These are phyloP conservation scores for Neofusicoccum sp. DNA, from an alignment of 2,329 filamentous ascomycete species.

Conservation along the genomic window DNA sequence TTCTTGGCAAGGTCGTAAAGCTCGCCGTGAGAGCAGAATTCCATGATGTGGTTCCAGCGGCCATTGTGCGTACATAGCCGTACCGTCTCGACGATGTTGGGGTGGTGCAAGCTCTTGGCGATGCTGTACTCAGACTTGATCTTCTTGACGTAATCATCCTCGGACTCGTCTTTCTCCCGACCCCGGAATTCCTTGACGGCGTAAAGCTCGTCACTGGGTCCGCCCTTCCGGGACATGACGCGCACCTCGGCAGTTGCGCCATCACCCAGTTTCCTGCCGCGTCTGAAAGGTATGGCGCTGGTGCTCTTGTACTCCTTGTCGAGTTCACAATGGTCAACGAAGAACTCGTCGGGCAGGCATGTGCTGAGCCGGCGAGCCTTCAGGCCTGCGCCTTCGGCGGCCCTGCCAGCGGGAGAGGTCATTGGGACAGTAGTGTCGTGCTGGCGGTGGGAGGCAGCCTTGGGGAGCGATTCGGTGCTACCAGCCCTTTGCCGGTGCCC, in stretches of 20 bases:
- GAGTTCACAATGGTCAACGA: slow-evolving; percentile 67
- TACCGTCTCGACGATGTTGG: slow-evolving; percentile 81
- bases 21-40: slow-evolving; percentile 82
- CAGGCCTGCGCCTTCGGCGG: slow-evolving; percentile 69
- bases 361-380: slow-evolving; percentile 77
- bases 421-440: slow-evolving; percentile 29
- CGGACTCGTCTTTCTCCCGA: slow-evolving; percentile 66
- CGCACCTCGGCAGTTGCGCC: slow-evolving; percentile 81
- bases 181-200: slow-evolving; percentile 86
- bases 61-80: slow-evolving; percentile 70
- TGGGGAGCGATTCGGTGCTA: slow-evolving; percentile 36
- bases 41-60: slow-evolving; percentile 90
- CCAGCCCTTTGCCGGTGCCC: slow-evolving; percentile 28
- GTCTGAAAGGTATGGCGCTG: slow-evolving; percentile 67
- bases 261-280: slow-evolving; percentile 74
- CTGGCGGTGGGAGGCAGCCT: slow-evolving; percentile 18
- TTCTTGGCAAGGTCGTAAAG: slow-evolving; percentile 71
- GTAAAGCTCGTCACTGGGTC: slow-evolving; percentile 61
- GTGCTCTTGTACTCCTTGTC: slow-evolving; percentile 65
- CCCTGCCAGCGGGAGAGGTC: slow-evolving; percentile 30
- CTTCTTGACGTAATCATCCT: slow-evolving; percentile 78
- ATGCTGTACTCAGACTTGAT: slow-evolving; percentile 90
- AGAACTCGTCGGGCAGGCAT: slow-evolving; percentile 71
- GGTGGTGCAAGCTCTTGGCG: slow-evolving; percentile 78
- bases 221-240: slow-evolving; percentile 70